These are phyloP conservation scores for Penicillium sp. DNA, from an alignment of 2,329 filamentous ascomycete genomes.

Conservation along the genomic window DNA sequence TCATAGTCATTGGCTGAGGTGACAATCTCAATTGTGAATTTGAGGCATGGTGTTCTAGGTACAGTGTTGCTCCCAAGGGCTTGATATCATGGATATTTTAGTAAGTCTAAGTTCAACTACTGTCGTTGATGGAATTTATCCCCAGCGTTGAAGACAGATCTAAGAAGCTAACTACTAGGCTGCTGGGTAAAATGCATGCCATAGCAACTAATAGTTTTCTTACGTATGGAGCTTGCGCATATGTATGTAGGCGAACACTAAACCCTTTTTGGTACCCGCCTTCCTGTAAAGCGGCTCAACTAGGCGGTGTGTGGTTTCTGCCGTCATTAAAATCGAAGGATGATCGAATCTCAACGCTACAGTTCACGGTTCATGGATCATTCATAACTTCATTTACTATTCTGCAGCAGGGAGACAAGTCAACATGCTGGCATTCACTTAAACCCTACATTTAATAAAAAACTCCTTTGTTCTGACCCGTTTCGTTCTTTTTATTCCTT, in stretches of 20 bases:
- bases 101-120: no score
- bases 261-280: neutral
- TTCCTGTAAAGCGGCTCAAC: neutral
- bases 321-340: neutral
- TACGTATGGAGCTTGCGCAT: neutral
- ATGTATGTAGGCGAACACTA: no score
- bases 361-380: neutral
- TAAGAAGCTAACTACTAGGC: neutral
- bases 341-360: neutral
- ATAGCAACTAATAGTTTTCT: neutral
- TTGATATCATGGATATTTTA: no score
- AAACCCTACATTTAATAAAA: neutral
- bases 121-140: no score
- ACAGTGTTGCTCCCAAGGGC: no score
- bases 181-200: neutral
- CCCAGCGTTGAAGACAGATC: no score
- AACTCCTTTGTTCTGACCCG: neutral
- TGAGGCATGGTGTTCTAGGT: no score
- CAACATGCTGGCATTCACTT: neutral
- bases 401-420: neutral
- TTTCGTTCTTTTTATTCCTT: neutral
- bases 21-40: no score
- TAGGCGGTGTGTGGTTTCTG: slow-evolving; percentile 15
- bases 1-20: no score
- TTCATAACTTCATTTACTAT: neutral